Evolutionary conservation across 2,329 filamentous ascomycete species (phyloP), one percentile per base, ranked within the genome.

Genomic region (Cytospora mali): DNA sequence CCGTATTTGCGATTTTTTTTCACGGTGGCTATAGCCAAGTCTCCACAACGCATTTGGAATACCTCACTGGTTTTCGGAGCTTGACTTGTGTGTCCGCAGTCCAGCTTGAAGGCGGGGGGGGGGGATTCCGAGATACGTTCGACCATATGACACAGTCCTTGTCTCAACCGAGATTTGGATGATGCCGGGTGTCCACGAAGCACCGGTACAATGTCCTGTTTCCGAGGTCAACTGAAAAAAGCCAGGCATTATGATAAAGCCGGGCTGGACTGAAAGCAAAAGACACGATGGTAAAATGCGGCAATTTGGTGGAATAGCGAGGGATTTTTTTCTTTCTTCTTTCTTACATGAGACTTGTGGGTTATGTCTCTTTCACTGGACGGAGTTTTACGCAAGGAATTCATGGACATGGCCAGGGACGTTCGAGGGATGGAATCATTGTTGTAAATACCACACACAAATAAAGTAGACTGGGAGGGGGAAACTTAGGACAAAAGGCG

Each of bases 381-480:
- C 48, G 51, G 57, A 51, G 61, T 55, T 50, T 53, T 16, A 33
- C 42, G 25, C 31, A 50, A 35, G 46, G 58, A 27, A 49, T n/a
- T 50, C 52, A 63, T 58, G 59, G 48, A 46, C 35, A 52, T 62
- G 51, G 57, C 52, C 48, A 53, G 60, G 62, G 54, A 39, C 35
- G 53, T 61, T 25, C 14, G 31, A 57, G 51, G 50, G 49, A 61
- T 31, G 21, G 18, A 46, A 33, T 54, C 33, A 16, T 48, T 56
- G 59, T 62, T 63, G 52, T 33, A 52, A 62, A 62, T 55, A 62
- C 60, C 55, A 64, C 50, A 53, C 35, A 56, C 27, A 49, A n/a
- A 49, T 60, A 51, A 60, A 48, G 39, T 58, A 50, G 49, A 64
- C 46, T 35, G 21, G 29, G 16, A 55, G 33, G 35, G 18, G 16